These are phyloP conservation scores for Dendrobium catenatum DNA, from an alignment of 106 monocot genomes.

Conservation along the genomic window DNA sequence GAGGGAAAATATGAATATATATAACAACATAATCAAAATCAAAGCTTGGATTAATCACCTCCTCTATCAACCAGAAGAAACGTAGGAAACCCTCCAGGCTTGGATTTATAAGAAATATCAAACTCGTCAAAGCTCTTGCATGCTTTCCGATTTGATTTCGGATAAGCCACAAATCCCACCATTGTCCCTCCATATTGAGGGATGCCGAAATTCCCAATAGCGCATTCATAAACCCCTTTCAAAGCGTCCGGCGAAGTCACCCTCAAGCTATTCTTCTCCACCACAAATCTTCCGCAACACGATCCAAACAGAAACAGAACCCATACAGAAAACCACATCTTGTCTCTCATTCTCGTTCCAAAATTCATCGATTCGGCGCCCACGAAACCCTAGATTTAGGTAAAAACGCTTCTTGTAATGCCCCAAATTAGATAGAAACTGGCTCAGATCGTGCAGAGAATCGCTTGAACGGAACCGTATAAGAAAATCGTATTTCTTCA, in stretches of 20 bases:
- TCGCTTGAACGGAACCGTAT: too few relatives aligned
- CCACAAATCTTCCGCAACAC: constrained; percentile 47
- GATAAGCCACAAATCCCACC: constrained; percentile 54
- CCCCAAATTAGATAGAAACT: background rate
- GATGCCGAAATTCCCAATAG: constrained; percentile 67
- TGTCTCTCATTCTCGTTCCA: constrained; percentile 23
- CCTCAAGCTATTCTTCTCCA: constrained; percentile 78
- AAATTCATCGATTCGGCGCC: background rate
- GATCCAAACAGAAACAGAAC: constrained; percentile 36
- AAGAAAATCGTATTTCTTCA: background rate
- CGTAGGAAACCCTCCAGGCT: constrained; percentile 53
- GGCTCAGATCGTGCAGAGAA: background rate
- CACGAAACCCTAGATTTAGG: background rate
- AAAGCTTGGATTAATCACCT: constrained; percentile 23
- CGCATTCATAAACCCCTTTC: constrained; percentile 58
- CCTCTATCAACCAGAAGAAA: constrained; percentile 70
- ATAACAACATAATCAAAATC: background rate
- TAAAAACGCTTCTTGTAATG: background rate
- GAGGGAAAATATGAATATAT: background rate
- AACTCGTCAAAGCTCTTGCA: constrained; percentile 51
- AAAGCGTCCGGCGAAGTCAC: constrained; percentile 55
- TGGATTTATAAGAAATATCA: constrained; percentile 44
- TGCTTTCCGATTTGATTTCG: constrained; percentile 50
- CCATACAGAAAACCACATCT: constrained; percentile 25
- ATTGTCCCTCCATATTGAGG: constrained; percentile 76